Conservation (phyloP, 2,329 filamentous ascomycete species). For the Arachnomyces sp. region DNA sequence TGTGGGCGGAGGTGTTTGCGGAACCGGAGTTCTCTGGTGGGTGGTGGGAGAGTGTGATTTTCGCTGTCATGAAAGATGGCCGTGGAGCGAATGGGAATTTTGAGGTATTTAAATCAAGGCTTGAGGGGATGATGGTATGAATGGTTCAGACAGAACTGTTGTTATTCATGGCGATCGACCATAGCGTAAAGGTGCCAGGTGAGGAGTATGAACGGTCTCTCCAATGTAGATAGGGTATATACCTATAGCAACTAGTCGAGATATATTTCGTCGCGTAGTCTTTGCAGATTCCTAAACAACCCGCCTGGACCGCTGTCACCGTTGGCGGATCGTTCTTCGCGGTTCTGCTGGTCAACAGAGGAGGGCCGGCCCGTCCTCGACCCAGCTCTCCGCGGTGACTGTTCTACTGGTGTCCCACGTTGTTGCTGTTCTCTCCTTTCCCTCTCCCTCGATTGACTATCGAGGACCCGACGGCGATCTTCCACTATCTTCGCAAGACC, state of each 20-base stretch:
- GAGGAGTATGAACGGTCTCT: conserved; percentile 11
- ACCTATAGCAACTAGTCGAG: conserved; percentile 31
- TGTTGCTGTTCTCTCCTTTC: conserved; percentile 24
- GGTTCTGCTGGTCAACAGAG: conserved; percentile 16
- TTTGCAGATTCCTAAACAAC: conserved; percentile 45
- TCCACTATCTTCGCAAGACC: conserved; percentile 72
- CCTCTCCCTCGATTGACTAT: conserved; percentile 40
- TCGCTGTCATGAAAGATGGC: conserved; percentile 45
- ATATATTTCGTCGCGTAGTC: conserved; percentile 47
- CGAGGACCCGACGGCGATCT: conserved; percentile 49
- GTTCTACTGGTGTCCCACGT: conserved; percentile 14
- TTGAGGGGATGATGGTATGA: conserved; percentile 8
- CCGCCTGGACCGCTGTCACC: conserved; percentile 39
- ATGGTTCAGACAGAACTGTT: too few relatives aligned
- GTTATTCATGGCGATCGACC: too few relatives aligned
- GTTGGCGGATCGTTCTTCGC: conserved; percentile 16
- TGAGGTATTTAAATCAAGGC: conserved; percentile 9
- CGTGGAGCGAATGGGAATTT: conserved; percentile 16
- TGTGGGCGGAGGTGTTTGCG: conserved; percentile 50
- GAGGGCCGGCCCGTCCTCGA: conserved; percentile 17
- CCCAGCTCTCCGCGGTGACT: conserved; percentile 29
- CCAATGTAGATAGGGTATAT: conserved; percentile 9
- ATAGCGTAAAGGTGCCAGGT: not conserved
- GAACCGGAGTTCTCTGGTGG: conserved; percentile 51
- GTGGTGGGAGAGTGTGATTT: conserved; percentile 53